Percentiles rank a stretch among this genome's conserved stretches.
Conservation (phyloP, 345 rosid genomes). For the Arabidopsis suecica region DNA sequence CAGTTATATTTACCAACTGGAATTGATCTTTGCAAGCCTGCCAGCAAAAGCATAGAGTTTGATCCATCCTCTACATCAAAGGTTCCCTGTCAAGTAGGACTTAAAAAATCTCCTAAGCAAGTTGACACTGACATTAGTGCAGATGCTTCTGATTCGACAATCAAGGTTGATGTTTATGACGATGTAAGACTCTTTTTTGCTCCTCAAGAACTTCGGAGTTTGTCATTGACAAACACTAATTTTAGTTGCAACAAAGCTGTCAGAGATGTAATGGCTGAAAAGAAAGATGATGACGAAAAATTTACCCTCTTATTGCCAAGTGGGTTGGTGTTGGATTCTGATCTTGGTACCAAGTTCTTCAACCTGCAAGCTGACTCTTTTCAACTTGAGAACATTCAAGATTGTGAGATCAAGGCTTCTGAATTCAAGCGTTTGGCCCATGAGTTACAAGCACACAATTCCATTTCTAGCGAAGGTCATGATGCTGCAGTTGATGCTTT, state of each 20-base stretch:
- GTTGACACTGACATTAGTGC: slow-evolving; percentile 59
- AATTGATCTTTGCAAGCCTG: slow-evolving; percentile 71
- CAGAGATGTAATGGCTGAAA: slow-evolving; percentile 49
- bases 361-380: slow-evolving; percentile 71
- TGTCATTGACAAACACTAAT: slow-evolving; percentile 47
- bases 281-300: slow-evolving; percentile 47
- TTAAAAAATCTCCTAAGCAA: slow-evolving; percentile 49
- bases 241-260: slow-evolving; percentile 42
- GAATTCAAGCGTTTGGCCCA: slow-evolving; percentile 77
- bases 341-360: slow-evolving; percentile 58
- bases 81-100: slow-evolving; percentile 42
- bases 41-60: slow-evolving; percentile 46
- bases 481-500: slow-evolving; percentile 86
- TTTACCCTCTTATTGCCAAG: slow-evolving; percentile 43
- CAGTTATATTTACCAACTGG: slow-evolving; percentile 73
- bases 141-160: slow-evolving; percentile 53
- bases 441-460: slow-evolving; percentile 63
- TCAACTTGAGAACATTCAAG: slow-evolving; percentile 65
- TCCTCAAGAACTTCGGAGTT: slow-evolving; percentile 62
- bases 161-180: slow-evolving; percentile 59
- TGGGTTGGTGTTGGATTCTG: slow-evolving; percentile 61
- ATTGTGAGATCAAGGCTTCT: slow-evolving; percentile 79
- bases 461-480: slow-evolving; percentile 66
- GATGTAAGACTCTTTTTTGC: slow-evolving; percentile 66
- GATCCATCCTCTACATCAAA: slow-evolving; percentile 46